Conservation (phyloP, 2,329 filamentous ascomycete species). For the Colletotrichum sidae region DNA sequence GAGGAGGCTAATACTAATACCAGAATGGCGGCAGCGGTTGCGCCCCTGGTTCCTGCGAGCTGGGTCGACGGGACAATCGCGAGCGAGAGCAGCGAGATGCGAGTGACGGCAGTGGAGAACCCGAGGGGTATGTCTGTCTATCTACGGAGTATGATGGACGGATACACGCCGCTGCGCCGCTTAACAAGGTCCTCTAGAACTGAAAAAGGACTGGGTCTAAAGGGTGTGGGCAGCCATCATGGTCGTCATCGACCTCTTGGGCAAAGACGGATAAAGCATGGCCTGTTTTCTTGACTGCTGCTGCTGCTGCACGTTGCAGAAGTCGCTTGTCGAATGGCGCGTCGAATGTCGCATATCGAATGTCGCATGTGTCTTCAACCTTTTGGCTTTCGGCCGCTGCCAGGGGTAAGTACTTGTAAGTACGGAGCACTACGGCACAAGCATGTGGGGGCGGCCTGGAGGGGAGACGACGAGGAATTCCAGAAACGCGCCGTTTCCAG, state of each 20-base stretch:
- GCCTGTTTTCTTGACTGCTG: too few species aligned
- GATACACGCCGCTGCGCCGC: too few species aligned
- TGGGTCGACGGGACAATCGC: slow-evolving; percentile 31
- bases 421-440: too few species aligned
- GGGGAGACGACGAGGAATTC: slow-evolving; percentile 5
- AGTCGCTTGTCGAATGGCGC: too few species aligned
- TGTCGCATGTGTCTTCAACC: slow-evolving; percentile 31
- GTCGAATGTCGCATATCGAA: slow-evolving; percentile 2
- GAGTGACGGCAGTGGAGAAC: slow-evolving; percentile 24
- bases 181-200: too few species aligned
- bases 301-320: too few species aligned
- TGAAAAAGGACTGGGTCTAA: too few species aligned
- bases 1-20: slow-evolving; percentile 33
- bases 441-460: neutral
- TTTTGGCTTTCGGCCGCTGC: slow-evolving; percentile 9
- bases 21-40: slow-evolving; percentile 28
- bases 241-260: slow-evolving; percentile 18
- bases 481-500: slow-evolving; percentile 19
- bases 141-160: too few species aligned
- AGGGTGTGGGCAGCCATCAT: slow-evolving; percentile 18
- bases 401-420: slow-evolving; percentile 7
- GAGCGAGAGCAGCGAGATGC: slow-evolving; percentile 34
- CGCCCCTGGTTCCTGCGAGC: slow-evolving; percentile 24
- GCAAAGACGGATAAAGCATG: slow-evolving; percentile 18
- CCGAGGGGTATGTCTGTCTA: neutral